Evolutionary conservation across 192 early-diverging fungal species (phyloP).

Genomic region (Chytriomyces hyalinus): DNA sequence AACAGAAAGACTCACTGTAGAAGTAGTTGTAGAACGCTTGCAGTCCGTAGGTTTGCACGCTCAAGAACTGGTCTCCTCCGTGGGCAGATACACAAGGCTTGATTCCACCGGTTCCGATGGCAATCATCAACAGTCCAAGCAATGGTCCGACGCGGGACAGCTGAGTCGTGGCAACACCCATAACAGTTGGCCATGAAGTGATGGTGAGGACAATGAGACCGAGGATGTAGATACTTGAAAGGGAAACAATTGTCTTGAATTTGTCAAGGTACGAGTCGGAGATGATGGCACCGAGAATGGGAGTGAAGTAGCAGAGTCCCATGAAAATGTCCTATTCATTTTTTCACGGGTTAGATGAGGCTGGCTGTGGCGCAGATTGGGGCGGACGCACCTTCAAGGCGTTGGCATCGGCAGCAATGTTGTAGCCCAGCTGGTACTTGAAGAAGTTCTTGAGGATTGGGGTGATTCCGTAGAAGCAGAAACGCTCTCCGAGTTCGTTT

Average conservation of each 20-base stretch:
- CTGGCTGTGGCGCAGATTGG: too few species aligned
- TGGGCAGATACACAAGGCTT: slow-evolving; percentile 67
- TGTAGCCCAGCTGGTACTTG: slow-evolving; percentile 36
- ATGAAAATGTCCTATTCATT: background rate
- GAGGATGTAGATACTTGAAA: slow-evolving; percentile 52
- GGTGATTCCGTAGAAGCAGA: slow-evolving; percentile 67
- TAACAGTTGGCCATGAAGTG: slow-evolving; percentile 50
- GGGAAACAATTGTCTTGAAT: slow-evolving; percentile 59
- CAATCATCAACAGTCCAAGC: slow-evolving; percentile 53
- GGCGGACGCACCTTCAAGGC: background rate
- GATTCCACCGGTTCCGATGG: slow-evolving; percentile 69
- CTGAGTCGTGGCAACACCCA: slow-evolving; percentile 31
- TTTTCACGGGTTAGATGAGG: background rate
- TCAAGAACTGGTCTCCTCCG: slow-evolving; percentile 65
- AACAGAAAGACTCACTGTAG: background rate
- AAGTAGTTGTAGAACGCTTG: slow-evolving; percentile 63
- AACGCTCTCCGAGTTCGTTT: slow-evolving; percentile 59
- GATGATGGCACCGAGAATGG: slow-evolving; percentile 63
- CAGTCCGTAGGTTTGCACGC: slow-evolving; percentile 50
- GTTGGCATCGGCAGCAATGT: slow-evolving; percentile 37
- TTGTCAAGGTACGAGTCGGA: slow-evolving; percentile 72
- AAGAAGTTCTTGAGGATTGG: slow-evolving; percentile 58
- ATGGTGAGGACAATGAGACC: slow-evolving; percentile 59
- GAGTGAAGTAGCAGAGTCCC: slow-evolving; percentile 12
- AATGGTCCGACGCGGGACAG: slow-evolving; percentile 34